Evolutionary conservation across 2,329 filamentous ascomycete genomes (phyloP).

Genomic region (Aspergillus spinulosporus): DNA sequence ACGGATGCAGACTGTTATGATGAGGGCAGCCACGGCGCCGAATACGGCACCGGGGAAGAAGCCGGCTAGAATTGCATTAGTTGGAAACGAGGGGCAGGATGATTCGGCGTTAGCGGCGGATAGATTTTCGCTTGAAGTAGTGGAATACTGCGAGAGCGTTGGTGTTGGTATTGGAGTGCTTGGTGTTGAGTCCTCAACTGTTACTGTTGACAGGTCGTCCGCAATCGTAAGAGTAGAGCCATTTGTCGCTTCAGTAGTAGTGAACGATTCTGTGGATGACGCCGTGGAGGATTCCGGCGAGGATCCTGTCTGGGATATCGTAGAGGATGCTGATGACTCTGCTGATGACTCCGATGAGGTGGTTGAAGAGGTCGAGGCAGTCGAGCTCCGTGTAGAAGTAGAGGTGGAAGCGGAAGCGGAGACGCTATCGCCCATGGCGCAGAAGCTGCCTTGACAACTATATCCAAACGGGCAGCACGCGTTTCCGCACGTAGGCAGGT

Average conservation of each 20-base stretch:
- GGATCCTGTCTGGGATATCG: too few relatives aligned
- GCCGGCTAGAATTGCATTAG: slow-evolving; percentile 44
- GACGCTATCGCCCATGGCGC: slow-evolving; percentile 29
- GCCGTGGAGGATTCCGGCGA: too few relatives aligned
- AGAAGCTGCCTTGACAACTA: slow-evolving; percentile 39
- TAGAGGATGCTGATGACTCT: background rate
- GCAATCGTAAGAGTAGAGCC: background rate
- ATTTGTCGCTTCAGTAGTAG: background rate
- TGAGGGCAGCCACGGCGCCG: slow-evolving; percentile 54
- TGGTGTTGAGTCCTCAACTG: background rate
- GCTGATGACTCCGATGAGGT: slow-evolving; percentile 16
- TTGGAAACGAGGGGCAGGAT: slow-evolving; percentile 43
- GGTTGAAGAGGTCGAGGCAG: slow-evolving; percentile 25
- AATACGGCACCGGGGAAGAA: slow-evolving; percentile 50
- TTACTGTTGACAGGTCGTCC: background rate
- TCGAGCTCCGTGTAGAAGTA: slow-evolving; percentile 20
- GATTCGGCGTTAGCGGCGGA: slow-evolving; percentile 11
- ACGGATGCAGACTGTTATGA: slow-evolving; percentile 46
- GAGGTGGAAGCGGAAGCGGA: slow-evolving; percentile 27
- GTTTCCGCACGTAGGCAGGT: slow-evolving; percentile 44
- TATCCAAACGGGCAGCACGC: slow-evolving; percentile 52
- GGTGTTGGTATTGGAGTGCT: slow-evolving; percentile 11
- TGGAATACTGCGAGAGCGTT: slow-evolving; percentile 12
- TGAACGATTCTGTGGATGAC: background rate
- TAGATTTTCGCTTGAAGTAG: slow-evolving; percentile 5